Percentiles rank a stretch among this genome's conserved stretches.
phyloP scores from a whole-genome alignment of 305 asterid genomes.

The Withania somnifera region DNA sequence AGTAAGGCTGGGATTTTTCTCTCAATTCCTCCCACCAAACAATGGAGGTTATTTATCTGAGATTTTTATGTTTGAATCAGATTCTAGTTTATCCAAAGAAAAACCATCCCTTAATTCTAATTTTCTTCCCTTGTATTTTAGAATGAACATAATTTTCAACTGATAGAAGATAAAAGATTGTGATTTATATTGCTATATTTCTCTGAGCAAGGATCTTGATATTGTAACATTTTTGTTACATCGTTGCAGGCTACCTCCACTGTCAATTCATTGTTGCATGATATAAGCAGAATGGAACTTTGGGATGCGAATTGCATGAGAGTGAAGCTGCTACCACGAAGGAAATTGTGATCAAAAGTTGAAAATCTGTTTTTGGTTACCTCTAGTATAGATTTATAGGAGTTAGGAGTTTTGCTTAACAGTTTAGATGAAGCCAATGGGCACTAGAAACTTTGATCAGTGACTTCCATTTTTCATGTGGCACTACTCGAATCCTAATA shows the following conservation, averaged over 20 bases:
- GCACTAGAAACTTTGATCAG: neutral
- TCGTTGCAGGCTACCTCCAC: slow-evolving; percentile 62
- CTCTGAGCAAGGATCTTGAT: neutral
- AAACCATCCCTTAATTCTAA: no score
- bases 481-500: neutral
- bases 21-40: no score
- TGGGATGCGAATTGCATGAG: neutral
- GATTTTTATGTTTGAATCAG: no score
- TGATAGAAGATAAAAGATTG: neutral
- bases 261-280: slow-evolving; percentile 53
- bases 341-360: neutral
- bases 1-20: no score
- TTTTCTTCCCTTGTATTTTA: no score
- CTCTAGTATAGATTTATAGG: neutral
- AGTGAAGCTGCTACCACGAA: neutral
- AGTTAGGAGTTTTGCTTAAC: neutral
- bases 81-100: no score
- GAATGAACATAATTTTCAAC: neutral
- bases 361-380: neutral
- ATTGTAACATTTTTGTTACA: neutral
- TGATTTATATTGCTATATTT: neutral
- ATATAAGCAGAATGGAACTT: neutral
- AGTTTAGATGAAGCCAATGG: neutral
- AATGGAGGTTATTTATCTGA: no score
- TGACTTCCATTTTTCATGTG: neutral